These are phyloP conservation scores for Croton laevigatus DNA, from an alignment of 441 rosid species.

Conservation along the genomic window DNA sequence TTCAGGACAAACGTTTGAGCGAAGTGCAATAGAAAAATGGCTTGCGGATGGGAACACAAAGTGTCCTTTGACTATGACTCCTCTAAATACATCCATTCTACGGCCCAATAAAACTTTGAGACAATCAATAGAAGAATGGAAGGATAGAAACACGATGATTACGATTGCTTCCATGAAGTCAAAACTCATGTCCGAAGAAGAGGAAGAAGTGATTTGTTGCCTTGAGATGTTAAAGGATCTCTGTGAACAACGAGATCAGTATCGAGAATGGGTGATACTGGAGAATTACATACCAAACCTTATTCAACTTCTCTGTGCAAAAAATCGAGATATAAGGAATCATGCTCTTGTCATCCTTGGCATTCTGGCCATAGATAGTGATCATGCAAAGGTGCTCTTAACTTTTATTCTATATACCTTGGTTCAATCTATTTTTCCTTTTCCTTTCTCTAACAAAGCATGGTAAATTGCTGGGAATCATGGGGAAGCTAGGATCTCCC, in stretches of 20 bases:
- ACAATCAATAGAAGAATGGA: constrained; percentile 74
- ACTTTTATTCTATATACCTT: constrained; percentile 9
- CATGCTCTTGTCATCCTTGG: constrained; percentile 41
- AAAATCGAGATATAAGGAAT: constrained; percentile 42
- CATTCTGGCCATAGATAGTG: constrained; percentile 42
- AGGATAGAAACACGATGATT: constrained; percentile 65
- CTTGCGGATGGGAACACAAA: constrained; percentile 49
- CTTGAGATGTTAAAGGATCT: constrained; percentile 50
- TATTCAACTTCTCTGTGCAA: constrained; percentile 42
- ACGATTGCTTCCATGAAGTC: constrained; percentile 53
- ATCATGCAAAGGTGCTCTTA: constrained; percentile 57
- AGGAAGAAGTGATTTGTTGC: constrained; percentile 42
- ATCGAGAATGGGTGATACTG: constrained; percentile 60
- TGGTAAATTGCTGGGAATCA: neutral
- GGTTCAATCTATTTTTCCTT: neutral
- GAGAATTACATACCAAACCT: constrained; percentile 54
- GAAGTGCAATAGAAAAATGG: constrained; percentile 66
- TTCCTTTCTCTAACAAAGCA: neutral
- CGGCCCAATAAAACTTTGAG: constrained; percentile 65
- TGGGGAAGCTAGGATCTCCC: neutral
- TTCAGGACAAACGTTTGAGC: constrained; percentile 71
- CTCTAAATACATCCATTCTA: constrained; percentile 43
- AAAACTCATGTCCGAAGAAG: constrained; percentile 43
- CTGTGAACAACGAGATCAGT: constrained; percentile 51
- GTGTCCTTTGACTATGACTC: constrained; percentile 56